Evolutionary conservation across 306 rosid species (phyloP).

Genomic region (Quercus gilva): DNA sequence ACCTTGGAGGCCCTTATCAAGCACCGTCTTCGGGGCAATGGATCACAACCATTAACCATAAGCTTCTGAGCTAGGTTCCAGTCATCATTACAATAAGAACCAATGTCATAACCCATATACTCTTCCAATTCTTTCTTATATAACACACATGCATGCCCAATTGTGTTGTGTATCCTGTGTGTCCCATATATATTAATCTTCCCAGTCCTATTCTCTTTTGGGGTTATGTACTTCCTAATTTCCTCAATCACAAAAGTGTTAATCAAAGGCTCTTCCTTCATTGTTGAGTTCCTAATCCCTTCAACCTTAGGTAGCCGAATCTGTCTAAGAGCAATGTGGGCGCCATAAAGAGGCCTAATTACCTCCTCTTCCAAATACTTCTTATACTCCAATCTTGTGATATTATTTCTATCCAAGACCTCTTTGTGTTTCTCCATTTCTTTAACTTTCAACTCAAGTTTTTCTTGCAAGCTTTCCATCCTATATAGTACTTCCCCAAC

Average conservation of each 20-base stretch:
- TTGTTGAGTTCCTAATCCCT: conserved; percentile 41
- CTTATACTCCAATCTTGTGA: conserved; percentile 43
- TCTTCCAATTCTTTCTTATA: conserved; percentile 63
- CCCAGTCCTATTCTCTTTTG: conserved; percentile 69
- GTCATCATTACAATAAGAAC: conserved; percentile 92
- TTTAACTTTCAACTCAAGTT: conserved; percentile 57
- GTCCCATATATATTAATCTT: conserved; percentile 58
- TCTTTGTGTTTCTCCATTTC: conserved; percentile 60
- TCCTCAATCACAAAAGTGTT: conserved; percentile 73
- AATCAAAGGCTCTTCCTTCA: conserved; percentile 75
- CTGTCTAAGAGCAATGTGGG: conserved; percentile 70
- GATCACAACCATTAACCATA: conserved; percentile 91
- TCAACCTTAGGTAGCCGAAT: conserved; percentile 56
- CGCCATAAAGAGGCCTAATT: conserved; percentile 69
- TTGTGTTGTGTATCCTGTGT: conserved; percentile 66
- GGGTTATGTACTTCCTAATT: conserved; percentile 83
- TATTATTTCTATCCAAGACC: conserved; percentile 23
- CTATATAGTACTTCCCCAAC: conserved; percentile 57
- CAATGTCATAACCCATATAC: conserved; percentile 91
- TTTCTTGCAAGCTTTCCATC: conserved; percentile 63
- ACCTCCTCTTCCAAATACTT: conserved; percentile 66
- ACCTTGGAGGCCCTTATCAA: conserved; percentile 80
- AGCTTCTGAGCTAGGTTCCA: conserved; percentile 86
- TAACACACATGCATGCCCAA: conserved; percentile 86
- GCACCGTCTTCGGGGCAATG: conserved; percentile 85